Conservation (phyloP, 495 filamentous ascomycete genomes). For the Penicillium pulvis region DNA sequence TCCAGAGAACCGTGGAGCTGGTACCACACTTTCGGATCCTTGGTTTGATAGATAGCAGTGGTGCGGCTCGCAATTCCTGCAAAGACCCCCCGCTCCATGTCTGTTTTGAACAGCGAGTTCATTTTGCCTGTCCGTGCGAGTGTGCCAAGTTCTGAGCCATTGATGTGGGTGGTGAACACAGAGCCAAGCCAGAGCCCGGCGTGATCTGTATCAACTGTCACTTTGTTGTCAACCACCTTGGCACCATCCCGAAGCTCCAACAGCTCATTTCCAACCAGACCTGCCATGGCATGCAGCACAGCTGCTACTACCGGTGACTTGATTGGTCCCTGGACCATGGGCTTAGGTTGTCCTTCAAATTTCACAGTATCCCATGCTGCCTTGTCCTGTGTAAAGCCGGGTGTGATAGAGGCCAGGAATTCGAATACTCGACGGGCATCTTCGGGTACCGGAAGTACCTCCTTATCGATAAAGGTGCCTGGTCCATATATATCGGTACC, state of each 20-base stretch:
- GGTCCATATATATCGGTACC: constrained; percentile 33
- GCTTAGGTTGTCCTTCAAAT: constrained; percentile 27
- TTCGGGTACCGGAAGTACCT: constrained; percentile 24
- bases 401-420: constrained; percentile 23
- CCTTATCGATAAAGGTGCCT: constrained; percentile 32
- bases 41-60: constrained; percentile 34
- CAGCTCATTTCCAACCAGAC: constrained; percentile 32
- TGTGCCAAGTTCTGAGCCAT: constrained; percentile 21
- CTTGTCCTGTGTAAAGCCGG: constrained; percentile 28
- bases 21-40: constrained; percentile 30
- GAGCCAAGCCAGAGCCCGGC: constrained; percentile 33
- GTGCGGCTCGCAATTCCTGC: constrained; percentile 24
- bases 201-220: constrained; percentile 33
- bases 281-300: constrained; percentile 33
- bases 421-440: constrained; percentile 32
- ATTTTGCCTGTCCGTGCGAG: constrained; percentile 18
- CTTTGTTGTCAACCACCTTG: constrained; percentile 11
- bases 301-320: constrained; percentile 29
- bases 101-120: constrained; percentile 14
- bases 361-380: constrained; percentile 27
- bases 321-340: constrained; percentile 30
- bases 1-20: constrained; percentile 38
- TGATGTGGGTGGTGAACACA: constrained; percentile 19
- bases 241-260: constrained; percentile 28
- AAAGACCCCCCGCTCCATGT: constrained; percentile 29